phyloP scores from a whole-genome alignment of 2,329 filamentous ascomycete genomes.

The Didymellaceae sp. region DNA sequence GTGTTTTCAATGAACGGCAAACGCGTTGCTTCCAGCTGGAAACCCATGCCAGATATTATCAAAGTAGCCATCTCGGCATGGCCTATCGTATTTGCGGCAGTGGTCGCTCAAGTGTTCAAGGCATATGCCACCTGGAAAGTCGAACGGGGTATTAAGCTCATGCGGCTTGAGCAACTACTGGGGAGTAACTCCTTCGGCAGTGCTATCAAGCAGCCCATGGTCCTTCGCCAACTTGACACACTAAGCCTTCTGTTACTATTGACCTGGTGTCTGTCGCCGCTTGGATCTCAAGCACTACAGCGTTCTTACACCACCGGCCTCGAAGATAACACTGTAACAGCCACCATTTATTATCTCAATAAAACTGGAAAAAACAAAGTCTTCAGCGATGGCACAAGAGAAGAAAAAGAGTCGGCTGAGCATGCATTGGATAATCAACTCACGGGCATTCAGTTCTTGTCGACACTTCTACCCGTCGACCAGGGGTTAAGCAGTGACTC shows the following conservation, averaged over 20 bases:
- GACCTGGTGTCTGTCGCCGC: background rate
- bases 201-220: background rate
- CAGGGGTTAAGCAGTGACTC: background rate
- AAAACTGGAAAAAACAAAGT: background rate
- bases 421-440: background rate
- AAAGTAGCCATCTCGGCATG: constrained; percentile 1
- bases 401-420: background rate
- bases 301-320: background rate
- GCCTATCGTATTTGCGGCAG: background rate
- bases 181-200: background rate
- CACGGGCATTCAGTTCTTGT: background rate
- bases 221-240: background rate
- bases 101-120: background rate
- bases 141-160: background rate
- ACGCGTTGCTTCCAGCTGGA: background rate
- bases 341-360: background rate
- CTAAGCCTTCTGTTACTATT: background rate
- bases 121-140: constrained; percentile 1
- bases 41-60: background rate
- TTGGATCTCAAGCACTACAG: constrained; percentile 1
- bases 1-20: constrained; percentile 1
- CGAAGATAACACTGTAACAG: background rate
- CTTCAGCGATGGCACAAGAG: background rate
- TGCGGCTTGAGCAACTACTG: background rate
- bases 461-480: background rate